Evolutionary conservation across 257 asterid genomes (phyloP).

Genomic region (Galeopsis tetrahit): DNA sequence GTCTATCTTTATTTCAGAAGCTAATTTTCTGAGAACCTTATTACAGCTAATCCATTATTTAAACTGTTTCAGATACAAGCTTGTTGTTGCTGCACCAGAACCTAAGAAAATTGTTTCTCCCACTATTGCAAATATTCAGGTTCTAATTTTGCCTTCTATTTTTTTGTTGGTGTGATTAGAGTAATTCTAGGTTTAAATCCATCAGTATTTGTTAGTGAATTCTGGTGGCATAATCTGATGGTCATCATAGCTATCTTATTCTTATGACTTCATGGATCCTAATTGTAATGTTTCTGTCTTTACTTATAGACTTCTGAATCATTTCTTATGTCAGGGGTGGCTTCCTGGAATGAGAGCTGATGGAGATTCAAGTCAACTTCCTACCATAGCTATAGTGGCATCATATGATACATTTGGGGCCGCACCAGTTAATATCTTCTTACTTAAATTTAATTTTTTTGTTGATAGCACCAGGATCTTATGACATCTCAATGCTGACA

Average conservation of each 20-base stretch:
- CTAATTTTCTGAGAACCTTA: conserved; percentile 1
- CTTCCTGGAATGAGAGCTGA: conserved; percentile 88
- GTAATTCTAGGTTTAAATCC: conserved; percentile 12
- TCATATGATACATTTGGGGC: conserved; percentile 99
- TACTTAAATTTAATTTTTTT: conserved; percentile 14
- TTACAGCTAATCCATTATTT: conserved; percentile 26
- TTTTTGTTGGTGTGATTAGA: conserved; percentile 24
- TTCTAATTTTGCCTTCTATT: conserved; percentile 34
- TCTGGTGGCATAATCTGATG: conserved; percentile 18
- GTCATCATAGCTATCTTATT: conserved; percentile 22
- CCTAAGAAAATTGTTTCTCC: conserved; percentile 93
- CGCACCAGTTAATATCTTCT: conserved; percentile 72
- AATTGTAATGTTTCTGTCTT: background rate
- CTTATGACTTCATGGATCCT: conserved; percentile 6
- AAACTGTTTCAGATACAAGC: conserved; percentile 73
- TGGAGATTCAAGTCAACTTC: conserved; percentile 88
- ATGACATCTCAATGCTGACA: conserved; percentile 38
- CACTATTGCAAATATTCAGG: conserved; percentile 86
- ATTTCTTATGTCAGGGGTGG: conserved; percentile 79
- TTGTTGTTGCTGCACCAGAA: conserved; percentile 81
- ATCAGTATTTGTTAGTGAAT: conserved; percentile 21
- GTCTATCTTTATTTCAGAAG: conserved; percentile 12
- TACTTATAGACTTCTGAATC: conserved; percentile 17
- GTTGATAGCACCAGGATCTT: conserved; percentile 32
- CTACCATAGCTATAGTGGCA: conserved; percentile 96